Evolutionary conservation across 164 flowering plant genomes (phyloP), one percentile per base, ranked within the genome.

Genomic region (Magnolia kwangsiensis): DNA sequence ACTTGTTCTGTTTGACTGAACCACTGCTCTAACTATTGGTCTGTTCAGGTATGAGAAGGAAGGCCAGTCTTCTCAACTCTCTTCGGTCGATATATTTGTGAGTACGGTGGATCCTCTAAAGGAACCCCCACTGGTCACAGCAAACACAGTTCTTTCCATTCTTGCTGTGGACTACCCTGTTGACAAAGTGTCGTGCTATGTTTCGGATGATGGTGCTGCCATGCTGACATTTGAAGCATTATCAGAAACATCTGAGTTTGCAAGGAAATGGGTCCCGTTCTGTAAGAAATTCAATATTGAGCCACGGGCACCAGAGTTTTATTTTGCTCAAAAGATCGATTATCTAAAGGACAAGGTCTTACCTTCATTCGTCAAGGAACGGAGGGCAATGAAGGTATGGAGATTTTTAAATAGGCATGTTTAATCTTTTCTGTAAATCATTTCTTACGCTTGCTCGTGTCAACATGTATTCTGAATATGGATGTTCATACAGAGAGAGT

Each of bases 151-250:
- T 73, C 84, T 90, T 31, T 90, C 94, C 73, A 89, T 90, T 74
- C 90, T 90, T 75, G 86, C 94, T 13, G 92, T 89, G 75, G 94
- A 90, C 75, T 90, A 89, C 73, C 94, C 94, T 5, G 89, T 88
- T 27, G 92, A 87, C 73, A 88, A 88, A 81, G 85, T 89, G 18
- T 83, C 93, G 2, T 89, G 94, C 76, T 90, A 90, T 83, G 94
- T 90, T 67, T 90, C 94, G 73, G 94, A 90, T 86, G 94, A 90
- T 78, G 92, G 92, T 79, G 92, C 94, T 71, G 89, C 94, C 49
- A 88, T 90, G 91, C 82, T 90, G 72, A 88, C 92, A 50, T 90
- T 90, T 74, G 94, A 90, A 76, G 90, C 90, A 51, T 76, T 90
- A 50, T 89, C 94, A 50, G 92, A 90, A 69, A 90, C 94, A 58